A percentile compares a stretch with the other conserved stretches of the same genome.
These are phyloP conservation scores for Dryas integrifolia DNA, from an alignment of 331 rosid species.

Conservation along the genomic window DNA sequence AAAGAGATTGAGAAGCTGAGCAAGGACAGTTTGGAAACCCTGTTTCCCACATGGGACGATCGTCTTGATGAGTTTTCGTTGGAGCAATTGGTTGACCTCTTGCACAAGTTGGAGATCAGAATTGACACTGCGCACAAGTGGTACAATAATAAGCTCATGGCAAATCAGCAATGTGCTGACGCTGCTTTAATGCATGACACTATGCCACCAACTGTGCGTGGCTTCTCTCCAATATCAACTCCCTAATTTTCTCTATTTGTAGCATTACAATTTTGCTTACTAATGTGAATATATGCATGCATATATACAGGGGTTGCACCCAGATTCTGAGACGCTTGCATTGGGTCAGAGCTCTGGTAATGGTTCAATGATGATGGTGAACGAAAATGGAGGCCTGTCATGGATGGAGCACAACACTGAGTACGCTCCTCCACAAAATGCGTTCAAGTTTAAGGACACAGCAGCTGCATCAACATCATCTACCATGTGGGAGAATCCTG, in stretches of 20 bases:
- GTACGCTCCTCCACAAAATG: neutral
- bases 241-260: neutral
- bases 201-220: neutral
- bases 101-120: neutral
- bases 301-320: neutral
- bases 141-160: neutral
- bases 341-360: neutral
- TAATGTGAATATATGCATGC: no score
- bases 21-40: neutral
- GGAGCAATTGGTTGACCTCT: slow-evolving; percentile 9
- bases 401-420: neutral
- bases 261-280: neutral
- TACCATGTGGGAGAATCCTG: no score
- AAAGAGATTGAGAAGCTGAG: neutral
- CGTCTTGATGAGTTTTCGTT: neutral
- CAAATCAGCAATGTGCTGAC: neutral
- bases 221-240: no score
- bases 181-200: no score
- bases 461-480: no score
- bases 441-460: no score
- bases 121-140: neutral
- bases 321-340: neutral
- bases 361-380: neutral
- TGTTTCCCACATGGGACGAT: slow-evolving; percentile 11
- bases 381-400: neutral